A percentile compares a stretch with the other conserved stretches of the same genome.
Evolutionary conservation across 768 basidiomycete species (phyloP).

Genomic region (Lactarius deliciosus): DNA sequence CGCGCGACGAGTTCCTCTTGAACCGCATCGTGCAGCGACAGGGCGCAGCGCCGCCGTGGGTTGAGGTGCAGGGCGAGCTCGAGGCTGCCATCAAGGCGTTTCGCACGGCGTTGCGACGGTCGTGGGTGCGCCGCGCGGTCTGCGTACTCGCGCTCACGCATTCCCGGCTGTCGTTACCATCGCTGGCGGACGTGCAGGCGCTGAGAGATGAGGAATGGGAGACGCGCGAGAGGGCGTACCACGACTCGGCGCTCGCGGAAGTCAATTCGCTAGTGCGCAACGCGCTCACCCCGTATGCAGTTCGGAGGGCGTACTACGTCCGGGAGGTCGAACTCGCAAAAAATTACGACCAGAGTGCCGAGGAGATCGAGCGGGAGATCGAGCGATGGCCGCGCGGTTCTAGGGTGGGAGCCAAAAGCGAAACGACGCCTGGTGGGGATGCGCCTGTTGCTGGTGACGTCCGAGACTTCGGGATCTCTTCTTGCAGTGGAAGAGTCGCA

Average conservation of each 20-base stretch:
- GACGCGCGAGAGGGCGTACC: slow-evolving; percentile 61
- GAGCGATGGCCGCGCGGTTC: slow-evolving; percentile 28
- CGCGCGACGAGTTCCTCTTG: slow-evolving; percentile 78
- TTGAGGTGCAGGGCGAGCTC: slow-evolving; percentile 76
- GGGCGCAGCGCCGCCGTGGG: slow-evolving; percentile 85
- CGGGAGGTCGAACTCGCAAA: slow-evolving; percentile 57
- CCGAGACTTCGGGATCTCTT: slow-evolving; percentile 7
- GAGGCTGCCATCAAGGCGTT: slow-evolving; percentile 62
- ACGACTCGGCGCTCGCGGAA: slow-evolving; percentile 65
- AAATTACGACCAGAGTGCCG: slow-evolving; percentile 50
- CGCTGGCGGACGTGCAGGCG: slow-evolving; percentile 39
- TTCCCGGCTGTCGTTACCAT: slow-evolving; percentile 39
- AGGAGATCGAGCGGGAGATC: slow-evolving; percentile 50
- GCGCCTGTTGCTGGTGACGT: neutral
- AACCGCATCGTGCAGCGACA: slow-evolving; percentile 82
- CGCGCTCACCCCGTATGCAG: slow-evolving; percentile 72
- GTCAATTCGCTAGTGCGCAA: slow-evolving; percentile 78
- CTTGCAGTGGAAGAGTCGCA: slow-evolving; percentile 9
- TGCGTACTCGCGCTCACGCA: slow-evolving; percentile 57
- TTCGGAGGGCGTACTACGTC: slow-evolving; percentile 61
- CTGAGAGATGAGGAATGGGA: slow-evolving; percentile 73
- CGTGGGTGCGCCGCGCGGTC: slow-evolving; percentile 75
- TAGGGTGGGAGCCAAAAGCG: neutral
- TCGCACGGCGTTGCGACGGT: slow-evolving; percentile 61
- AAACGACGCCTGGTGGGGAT: neutral